Evolutionary conservation across 441 rosid species (phyloP), one percentile per base, ranked within the genome.

Genomic region (Pelargonium myrrhifolium): DNA sequence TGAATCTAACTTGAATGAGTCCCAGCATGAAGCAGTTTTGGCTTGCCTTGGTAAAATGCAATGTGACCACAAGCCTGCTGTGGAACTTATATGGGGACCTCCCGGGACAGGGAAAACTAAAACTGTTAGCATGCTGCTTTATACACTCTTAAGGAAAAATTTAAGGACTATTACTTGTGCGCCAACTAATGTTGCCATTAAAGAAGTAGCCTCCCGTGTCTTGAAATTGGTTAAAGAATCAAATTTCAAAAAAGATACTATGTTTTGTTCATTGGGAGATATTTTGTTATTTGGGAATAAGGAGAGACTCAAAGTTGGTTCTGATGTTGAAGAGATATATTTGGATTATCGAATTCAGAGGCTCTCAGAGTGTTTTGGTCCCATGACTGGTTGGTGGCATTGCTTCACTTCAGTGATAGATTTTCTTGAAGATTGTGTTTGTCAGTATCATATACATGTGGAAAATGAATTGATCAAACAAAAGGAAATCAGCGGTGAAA

Each of bases 101-200:
- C 89, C 92, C 0, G 92, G 93, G 9, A 89, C 93, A 0, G 89
- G 96, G 51, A 89, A 89, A 67, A 86, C 92, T 2, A 86, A 80
- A 72, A 84, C 80, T 3, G 72, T 84, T 0, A 74, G 85, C 0
- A 60, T 62, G 26, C 68, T 89, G 67, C 81, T 87, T 17, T 74
- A 40, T 51, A 18, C 37, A 22, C 82, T 89, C 61, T 71, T 83
- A 43, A 78, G 65, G 42, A 65, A 63, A 62, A 76, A 66, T 26
- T 77, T 75, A 28, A 80, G 83, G 74, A 77, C 84, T 2, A 70
- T 88, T 62, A 66, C 76, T 15, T 87, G 93, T 65, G 79, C 87
- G 18, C 87, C 96, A 37, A 82, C 92, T 45, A 85, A 87, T 76
- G 72, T 80, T 65, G 86, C 90, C 12, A 65, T 87, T 62, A 79